A percentile compares a stretch with the other conserved stretches of the same genome.
Evolutionary conservation across 164 flowering plant species (phyloP).

Genomic region (Magnolia sinica): DNA sequence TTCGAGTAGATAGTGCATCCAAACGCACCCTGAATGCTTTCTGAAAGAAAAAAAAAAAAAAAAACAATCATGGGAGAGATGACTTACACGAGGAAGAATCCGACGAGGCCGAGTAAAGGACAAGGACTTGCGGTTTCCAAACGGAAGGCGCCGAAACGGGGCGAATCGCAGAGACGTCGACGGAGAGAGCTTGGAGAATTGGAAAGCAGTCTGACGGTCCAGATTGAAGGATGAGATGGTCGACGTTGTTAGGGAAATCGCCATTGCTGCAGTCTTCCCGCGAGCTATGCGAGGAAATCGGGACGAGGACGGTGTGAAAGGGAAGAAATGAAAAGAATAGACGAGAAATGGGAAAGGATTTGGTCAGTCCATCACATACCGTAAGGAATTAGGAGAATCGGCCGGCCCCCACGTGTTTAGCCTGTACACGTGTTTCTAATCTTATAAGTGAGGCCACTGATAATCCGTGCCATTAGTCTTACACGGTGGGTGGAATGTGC

Average conservation of each 20-base stretch:
- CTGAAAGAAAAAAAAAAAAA: not conserved
- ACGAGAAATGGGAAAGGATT: too few relatives aligned
- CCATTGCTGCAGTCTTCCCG: slow-evolving; percentile 20
- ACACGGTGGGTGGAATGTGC: too few relatives aligned
- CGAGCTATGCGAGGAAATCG: not conserved
- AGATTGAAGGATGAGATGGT: slow-evolving; percentile 22
- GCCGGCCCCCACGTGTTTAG: too few relatives aligned
- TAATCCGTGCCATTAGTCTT: too few relatives aligned
- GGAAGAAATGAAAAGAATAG: not conserved
- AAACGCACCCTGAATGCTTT: too few relatives aligned
- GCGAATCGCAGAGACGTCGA: slow-evolving; percentile 24
- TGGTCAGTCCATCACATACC: too few relatives aligned
- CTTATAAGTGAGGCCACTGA: too few relatives aligned
- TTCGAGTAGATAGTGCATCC: too few relatives aligned
- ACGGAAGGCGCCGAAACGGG: slow-evolving; percentile 23
- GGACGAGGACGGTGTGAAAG: not conserved
- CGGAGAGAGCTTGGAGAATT: slow-evolving; percentile 21
- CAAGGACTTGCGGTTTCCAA: slow-evolving; percentile 8
- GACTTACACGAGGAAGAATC: slow-evolving; percentile 25
- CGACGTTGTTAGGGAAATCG: slow-evolving; percentile 28
- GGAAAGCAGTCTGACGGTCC: not conserved
- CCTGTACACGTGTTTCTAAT: too few relatives aligned
- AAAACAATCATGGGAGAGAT: not conserved
- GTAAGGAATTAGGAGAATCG: too few relatives aligned
- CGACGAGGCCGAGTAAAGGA: slow-evolving; percentile 22